phyloP scores from a whole-genome alignment of 2,329 filamentous ascomycete species.

The Fusarium ambrosium region DNA sequence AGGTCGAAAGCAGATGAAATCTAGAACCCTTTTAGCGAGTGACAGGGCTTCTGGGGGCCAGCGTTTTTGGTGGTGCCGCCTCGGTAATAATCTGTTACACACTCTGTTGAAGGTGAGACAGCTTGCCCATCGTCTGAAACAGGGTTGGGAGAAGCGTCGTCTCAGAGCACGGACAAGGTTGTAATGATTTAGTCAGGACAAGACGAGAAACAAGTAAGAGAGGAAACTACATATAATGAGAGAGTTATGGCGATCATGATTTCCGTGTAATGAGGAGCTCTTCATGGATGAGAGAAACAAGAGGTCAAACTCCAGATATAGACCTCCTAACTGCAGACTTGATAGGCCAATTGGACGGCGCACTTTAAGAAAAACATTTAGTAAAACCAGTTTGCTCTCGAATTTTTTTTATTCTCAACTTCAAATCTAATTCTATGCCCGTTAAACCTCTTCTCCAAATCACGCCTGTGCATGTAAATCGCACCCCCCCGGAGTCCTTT shows the following conservation, averaged over 20 bases:
- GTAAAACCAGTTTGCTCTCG: slow-evolving; percentile 40
- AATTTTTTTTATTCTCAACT: slow-evolving; percentile 35
- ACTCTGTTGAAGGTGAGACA: slow-evolving; percentile 39
- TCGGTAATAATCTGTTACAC: slow-evolving; percentile 24
- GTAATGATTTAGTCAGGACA: slow-evolving; percentile 8
- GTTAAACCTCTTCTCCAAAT: slow-evolving; percentile 31
- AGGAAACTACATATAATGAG: background rate
- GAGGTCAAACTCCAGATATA: too few relatives aligned
- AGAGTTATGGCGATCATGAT: background rate
- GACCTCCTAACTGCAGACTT: too few relatives aligned
- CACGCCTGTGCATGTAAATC: slow-evolving; percentile 37
- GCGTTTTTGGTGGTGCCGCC: slow-evolving; percentile 10
- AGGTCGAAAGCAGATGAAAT: slow-evolving; percentile 6
- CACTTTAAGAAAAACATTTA: background rate
- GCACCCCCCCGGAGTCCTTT: slow-evolving; percentile 18
- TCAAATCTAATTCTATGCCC: slow-evolving; percentile 48
- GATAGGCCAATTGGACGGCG: background rate
- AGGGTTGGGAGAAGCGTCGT: slow-evolving; percentile 31
- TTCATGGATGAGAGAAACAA: background rate
- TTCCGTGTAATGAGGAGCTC: background rate
- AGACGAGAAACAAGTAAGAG: background rate
- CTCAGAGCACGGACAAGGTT: slow-evolving; percentile 18
- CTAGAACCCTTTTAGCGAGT: slow-evolving; percentile 28
- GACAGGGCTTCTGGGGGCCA: slow-evolving; percentile 21
- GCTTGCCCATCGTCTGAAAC: slow-evolving; percentile 43